A percentile compares a stretch with the other conserved stretches of the same genome.
Evolutionary conservation across 2,329 filamentous ascomycete genomes (phyloP).

Genomic region (Sporothrix mexicana): DNA sequence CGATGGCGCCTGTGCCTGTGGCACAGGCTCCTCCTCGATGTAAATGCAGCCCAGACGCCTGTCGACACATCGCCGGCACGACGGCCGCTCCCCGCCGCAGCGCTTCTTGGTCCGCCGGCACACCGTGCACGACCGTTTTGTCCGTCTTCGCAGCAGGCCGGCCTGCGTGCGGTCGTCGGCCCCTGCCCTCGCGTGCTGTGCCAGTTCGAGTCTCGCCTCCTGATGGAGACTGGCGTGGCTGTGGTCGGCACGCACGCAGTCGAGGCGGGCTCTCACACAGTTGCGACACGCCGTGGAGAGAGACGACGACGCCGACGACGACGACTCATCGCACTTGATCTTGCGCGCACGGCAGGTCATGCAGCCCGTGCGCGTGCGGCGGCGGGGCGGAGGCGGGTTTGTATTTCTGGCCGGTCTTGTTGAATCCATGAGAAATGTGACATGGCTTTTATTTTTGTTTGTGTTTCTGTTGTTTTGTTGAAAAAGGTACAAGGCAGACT

Average conservation of each 20-base stretch:
- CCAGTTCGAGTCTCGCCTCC: background rate
- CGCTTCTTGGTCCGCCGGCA: conserved; percentile 19
- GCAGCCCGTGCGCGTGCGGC: conserved; percentile 23
- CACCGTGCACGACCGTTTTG: conserved; percentile 1
- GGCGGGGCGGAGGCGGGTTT: too few species aligned
- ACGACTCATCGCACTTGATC: conserved; percentile 27
- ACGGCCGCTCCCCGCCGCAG: conserved; percentile 30
- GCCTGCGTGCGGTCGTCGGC: conserved; percentile 21
- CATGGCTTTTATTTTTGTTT: too few species aligned
- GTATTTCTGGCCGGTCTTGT: too few species aligned
- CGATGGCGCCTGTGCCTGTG: background rate
- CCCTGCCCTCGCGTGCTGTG: background rate
- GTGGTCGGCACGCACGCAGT: conserved; percentile 6
- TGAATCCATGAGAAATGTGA: too few species aligned
- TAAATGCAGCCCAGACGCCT: conserved; percentile 5
- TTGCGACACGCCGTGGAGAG: background rate
- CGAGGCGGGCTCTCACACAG: conserved; percentile 16
- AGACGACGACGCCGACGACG: background rate
- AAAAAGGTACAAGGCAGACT: too few species aligned
- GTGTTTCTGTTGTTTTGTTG: too few species aligned
- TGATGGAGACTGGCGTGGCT: background rate
- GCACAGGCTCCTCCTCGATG: background rate
- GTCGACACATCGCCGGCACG: conserved; percentile 13
- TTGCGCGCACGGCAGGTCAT: conserved; percentile 31
- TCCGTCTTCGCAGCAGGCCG: conserved; percentile 16